Percentiles rank a stretch among this genome's conserved stretches.
Conservation (phyloP, 2,329 filamentous ascomycete genomes). For the Pseudocercospora macadamiae region DNA sequence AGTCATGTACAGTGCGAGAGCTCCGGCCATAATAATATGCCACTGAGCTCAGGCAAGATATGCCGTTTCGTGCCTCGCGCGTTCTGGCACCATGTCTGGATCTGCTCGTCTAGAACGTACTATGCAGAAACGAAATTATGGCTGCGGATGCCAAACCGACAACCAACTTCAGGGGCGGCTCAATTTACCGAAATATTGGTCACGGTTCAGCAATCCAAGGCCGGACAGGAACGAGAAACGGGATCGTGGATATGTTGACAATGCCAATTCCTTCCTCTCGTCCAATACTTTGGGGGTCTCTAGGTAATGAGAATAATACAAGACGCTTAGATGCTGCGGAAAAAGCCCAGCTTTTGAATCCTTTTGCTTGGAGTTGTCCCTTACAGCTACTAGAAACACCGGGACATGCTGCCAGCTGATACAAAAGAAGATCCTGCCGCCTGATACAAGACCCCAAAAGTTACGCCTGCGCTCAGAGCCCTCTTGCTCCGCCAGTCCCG, state of each 20-base stretch:
- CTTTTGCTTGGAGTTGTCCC: constrained; percentile 21
- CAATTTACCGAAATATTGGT: constrained; percentile 3
- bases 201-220: not conserved
- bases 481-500: constrained; percentile 16
- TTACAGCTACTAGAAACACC: constrained; percentile 27
- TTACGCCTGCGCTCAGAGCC: constrained; percentile 20
- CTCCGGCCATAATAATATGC: no score
- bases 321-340: constrained; percentile 21
- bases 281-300: constrained; percentile 10
- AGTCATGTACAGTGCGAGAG: no score
- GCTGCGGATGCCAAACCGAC: not conserved
- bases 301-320: constrained; percentile 17
- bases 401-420: constrained; percentile 22
- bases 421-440: constrained; percentile 21
- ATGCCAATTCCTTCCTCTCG: constrained; percentile 11
- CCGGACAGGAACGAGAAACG: not conserved
- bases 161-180: not conserved
- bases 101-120: not conserved
- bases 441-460: constrained; percentile 13
- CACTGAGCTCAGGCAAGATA: no score
- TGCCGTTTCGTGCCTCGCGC: no score
- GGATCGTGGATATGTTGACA: constrained; percentile 4
- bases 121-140: not conserved
- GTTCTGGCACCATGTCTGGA: no score
- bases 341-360: constrained; percentile 26